Evolutionary conservation across 208 protist species (phyloP).

Genomic region (Strigomonas culicis): DNA sequence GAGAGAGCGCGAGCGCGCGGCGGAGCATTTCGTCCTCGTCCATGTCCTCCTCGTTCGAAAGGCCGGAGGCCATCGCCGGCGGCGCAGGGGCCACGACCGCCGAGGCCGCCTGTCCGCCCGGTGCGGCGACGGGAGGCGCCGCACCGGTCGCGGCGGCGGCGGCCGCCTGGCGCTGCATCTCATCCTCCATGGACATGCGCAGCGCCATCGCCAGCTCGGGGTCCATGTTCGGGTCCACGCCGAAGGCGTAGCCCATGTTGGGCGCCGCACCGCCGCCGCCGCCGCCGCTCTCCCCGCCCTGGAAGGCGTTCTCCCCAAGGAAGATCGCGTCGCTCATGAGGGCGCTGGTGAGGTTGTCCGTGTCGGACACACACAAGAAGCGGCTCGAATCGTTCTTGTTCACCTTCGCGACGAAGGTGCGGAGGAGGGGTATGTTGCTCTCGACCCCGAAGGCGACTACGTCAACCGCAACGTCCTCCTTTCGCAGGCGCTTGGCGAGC

Average conservation of each 20-base stretch:
- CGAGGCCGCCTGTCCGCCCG: neutral
- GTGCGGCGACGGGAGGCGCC: neutral
- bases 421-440: constrained; percentile 88
- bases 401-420: constrained; percentile 89
- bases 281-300: constrained; percentile 17
- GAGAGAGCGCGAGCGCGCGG: constrained; percentile 69
- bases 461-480: constrained; percentile 97
- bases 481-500: constrained; percentile 95
- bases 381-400: constrained; percentile 84
- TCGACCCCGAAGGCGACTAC: constrained; percentile 95
- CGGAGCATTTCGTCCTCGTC: constrained; percentile 86
- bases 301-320: constrained; percentile 35
- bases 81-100: constrained; percentile 12
- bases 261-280: constrained; percentile 20
- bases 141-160: constrained; percentile 12
- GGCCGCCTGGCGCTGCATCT: constrained; percentile 80
- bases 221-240: constrained; percentile 89
- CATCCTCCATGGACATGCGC: constrained; percentile 93
- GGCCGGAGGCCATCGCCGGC: constrained; percentile 2
- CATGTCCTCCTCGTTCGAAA: constrained; percentile 25
- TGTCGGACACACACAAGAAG: constrained; percentile 74
- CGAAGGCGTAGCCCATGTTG: constrained; percentile 44
- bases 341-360: constrained; percentile 87
- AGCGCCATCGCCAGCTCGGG: constrained; percentile 95
- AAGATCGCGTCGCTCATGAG: constrained; percentile 92